Evolutionary conservation across 257 asterid species (phyloP).

Genomic region (Dorcoceras hygrometricum): DNA sequence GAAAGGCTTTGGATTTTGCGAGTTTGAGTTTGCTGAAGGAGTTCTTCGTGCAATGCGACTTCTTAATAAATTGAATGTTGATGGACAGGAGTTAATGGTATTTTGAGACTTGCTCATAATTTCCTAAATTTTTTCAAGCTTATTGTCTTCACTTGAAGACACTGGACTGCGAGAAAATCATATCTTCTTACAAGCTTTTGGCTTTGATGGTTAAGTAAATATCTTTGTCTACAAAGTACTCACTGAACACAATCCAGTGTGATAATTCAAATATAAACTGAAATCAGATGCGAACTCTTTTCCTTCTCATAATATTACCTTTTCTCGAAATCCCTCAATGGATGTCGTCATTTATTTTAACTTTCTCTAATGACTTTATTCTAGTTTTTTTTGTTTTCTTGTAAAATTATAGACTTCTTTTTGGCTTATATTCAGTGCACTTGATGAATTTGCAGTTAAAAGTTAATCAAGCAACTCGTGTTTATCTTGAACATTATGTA

Average conservation of each 20-base stretch:
- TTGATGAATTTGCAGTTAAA: conserved; percentile 58
- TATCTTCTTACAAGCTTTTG: not conserved
- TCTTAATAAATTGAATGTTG: conserved; percentile 76
- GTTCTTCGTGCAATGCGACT: conserved; percentile 89
- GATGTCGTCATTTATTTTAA: no score
- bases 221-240: conserved; percentile 4
- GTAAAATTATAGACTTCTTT: not conserved
- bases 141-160: conserved; percentile 11
- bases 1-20: conserved; percentile 93
- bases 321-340: conserved; percentile 2
- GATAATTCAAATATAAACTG: conserved; percentile 11
- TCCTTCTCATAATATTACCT: not conserved
- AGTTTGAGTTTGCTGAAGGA: conserved; percentile 95
- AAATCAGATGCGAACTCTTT: conserved; percentile 2
- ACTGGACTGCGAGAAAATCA: not conserved
- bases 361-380: conserved; percentile 6
- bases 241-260: not conserved
- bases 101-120: conserved; percentile 1
- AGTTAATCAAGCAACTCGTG: conserved; percentile 70
- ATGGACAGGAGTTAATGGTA: conserved; percentile 97
- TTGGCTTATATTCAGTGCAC: conserved; percentile 33
- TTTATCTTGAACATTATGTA: conserved; percentile 70
- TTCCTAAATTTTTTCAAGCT: not conserved
- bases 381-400: conserved; percentile 4
- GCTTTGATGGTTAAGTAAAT: not conserved